Percentiles rank a stretch among this genome's conserved stretches.
phyloP scores from a whole-genome alignment of 352 stramenopile genomes.

The Pythium vanterpoolii region DNA sequence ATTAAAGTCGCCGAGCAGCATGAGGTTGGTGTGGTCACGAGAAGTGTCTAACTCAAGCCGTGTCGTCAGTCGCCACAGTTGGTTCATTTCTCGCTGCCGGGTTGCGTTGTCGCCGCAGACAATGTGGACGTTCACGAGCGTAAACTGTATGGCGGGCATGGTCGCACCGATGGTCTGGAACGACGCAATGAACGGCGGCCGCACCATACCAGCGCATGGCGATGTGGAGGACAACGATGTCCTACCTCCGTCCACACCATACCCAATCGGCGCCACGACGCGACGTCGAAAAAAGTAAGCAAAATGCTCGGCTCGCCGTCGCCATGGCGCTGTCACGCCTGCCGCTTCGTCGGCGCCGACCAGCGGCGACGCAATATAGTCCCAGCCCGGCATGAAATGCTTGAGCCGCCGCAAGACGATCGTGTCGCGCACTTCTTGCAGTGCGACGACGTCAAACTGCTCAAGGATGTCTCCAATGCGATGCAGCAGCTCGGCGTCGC shows the following conservation, averaged over 20 bases:
- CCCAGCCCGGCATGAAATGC: constrained; percentile 50
- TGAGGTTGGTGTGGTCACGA: too few relatives aligned
- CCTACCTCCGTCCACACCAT: neutral
- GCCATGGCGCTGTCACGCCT: constrained; percentile 2
- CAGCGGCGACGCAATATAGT: constrained; percentile 47
- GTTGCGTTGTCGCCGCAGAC: constrained; percentile 18
- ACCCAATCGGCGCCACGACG: constrained; percentile 13
- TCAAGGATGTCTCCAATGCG: constrained; percentile 46
- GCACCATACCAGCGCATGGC: neutral
- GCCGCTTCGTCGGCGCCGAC: constrained; percentile 23
- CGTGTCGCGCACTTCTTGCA: constrained; percentile 64
- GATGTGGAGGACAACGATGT: neutral
- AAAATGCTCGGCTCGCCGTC: constrained; percentile 42
- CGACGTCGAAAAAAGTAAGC: constrained; percentile 52
- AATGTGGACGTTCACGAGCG: constrained; percentile 34
- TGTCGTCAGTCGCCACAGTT: constrained; percentile 1
- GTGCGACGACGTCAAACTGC: constrained; percentile 65
- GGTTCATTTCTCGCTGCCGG: constrained; percentile 13
- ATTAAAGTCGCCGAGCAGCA: constrained; percentile 71
- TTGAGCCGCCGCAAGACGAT: constrained; percentile 61
- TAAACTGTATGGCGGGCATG: constrained; percentile 26
- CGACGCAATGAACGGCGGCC: constrained; percentile 41
- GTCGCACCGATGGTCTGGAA: constrained; percentile 29
- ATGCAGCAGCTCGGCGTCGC: constrained; percentile 33
- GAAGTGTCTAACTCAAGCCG: neutral